Evolutionary conservation across 2,329 filamentous ascomycete species (phyloP), one percentile per base, ranked within the genome.

Genomic region (Neophaeococcomyces mojaviensis): DNA sequence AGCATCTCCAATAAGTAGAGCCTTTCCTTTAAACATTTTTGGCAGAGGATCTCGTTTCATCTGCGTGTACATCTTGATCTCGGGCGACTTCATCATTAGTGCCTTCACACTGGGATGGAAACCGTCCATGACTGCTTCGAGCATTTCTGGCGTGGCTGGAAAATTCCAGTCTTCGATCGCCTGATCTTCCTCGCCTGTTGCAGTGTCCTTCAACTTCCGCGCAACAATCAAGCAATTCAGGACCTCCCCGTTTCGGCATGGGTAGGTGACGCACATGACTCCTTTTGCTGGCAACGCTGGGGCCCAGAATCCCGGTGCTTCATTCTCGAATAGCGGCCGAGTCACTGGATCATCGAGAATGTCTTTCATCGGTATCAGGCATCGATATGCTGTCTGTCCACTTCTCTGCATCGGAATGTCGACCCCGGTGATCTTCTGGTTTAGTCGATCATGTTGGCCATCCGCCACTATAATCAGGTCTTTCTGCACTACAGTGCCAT

Each of bases 1-100:
- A 9, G 82, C 80, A 58, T 86, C 82, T 0, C 82, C 82, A 1
- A 86, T 62, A 0, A 84, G 60, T 1, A 72, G 78, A 12, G 84
- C 59, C 4, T 66, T 70, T 1, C 64, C 74, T 2, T 74, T 70
- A 0, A 68, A 57, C 74, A 79, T 86, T 31, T 54, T 57, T 37
- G 28, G 52, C 4, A 54, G 30, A 3, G 54, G 54, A 18, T 57
- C 49, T 6, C 54, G 47, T 24, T 55, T 55, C 54, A 57, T 55
- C 42, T 55, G 54, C 5, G 54, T 55, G 41, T 55, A 57, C 34
- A 57, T 51, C 39, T 57, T 57, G 19, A 57, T 53, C 26, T 55
- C 52, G 12, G 52, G 53, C 4, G 51, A 50, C 38, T 57, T 55
- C 35, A 50, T 37, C 41, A 55, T 51, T 7, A 55, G 42, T 39